Conservation (phyloP, 306 rosid species). For the Citrullus mucosospermus region DNA sequence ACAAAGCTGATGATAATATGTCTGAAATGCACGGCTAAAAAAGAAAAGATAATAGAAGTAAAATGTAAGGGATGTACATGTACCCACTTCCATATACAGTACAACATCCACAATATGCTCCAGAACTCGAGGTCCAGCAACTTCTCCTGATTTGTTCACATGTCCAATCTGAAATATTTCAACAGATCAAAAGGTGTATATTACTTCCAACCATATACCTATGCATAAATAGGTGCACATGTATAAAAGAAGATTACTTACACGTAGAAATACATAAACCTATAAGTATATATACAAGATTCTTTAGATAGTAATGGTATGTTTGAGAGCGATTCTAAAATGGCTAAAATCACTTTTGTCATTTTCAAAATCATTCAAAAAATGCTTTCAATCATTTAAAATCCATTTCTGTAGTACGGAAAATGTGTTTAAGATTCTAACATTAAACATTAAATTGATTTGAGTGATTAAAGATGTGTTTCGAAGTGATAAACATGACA, state of each 20-base stretch:
- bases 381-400: too few relatives aligned
- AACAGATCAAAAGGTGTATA: neutral
- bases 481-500: too few relatives aligned
- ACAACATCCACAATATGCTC: slow-evolving; percentile 95
- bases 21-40: neutral
- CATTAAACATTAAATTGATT: too few relatives aligned
- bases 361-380: too few relatives aligned
- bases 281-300: neutral
- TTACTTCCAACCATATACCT: neutral
- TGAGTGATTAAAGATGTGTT: too few relatives aligned
- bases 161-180: slow-evolving; percentile 62
- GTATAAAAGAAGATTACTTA: neutral
- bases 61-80: slow-evolving; percentile 20
- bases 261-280: neutral
- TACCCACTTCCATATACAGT: slow-evolving; percentile 87
- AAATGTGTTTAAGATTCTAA: too few relatives aligned
- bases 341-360: too few relatives aligned
- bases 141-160: slow-evolving; percentile 79
- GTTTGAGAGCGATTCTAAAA: too few relatives aligned
- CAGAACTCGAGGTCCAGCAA: slow-evolving; percentile 91
- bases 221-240: neutral
- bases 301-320: neutral
- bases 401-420: too few relatives aligned
- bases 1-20: neutral
- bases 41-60: slow-evolving; percentile 1